Evolutionary conservation across 2,329 filamentous ascomycete species (phyloP).

Genomic region (Epichloe bromicola): DNA sequence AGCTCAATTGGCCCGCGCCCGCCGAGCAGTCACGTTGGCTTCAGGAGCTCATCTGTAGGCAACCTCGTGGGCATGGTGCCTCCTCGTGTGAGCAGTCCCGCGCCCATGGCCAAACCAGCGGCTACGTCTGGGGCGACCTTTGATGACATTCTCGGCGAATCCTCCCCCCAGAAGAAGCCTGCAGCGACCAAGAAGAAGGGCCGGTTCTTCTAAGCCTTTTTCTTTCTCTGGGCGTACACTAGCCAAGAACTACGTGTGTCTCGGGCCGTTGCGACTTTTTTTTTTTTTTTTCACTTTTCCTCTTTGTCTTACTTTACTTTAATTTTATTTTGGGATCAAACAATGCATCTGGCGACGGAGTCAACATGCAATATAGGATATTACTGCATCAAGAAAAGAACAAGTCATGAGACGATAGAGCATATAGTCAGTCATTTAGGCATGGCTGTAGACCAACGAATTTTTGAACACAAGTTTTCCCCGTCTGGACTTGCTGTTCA

Average conservation of each 20-base stretch:
- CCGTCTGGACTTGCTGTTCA: too few relatives aligned
- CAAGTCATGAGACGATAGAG: slow-evolving; percentile 10
- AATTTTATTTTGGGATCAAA: background rate
- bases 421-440: background rate
- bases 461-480: too few relatives aligned
- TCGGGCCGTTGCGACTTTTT: background rate
- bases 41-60: slow-evolving; percentile 21
- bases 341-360: slow-evolving; percentile 4
- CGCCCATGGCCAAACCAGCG: slow-evolving; percentile 10
- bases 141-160: slow-evolving; percentile 32
- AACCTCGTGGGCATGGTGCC: slow-evolving; percentile 19
- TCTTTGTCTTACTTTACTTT: background rate
- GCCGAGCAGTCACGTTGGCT: slow-evolving; percentile 19
- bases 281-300: slow-evolving; percentile 1
- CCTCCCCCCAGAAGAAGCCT: slow-evolving; percentile 16
- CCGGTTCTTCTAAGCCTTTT: slow-evolving; percentile 22
- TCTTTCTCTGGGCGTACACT: background rate
- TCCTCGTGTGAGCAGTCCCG: slow-evolving; percentile 7
- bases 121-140: slow-evolving; percentile 28
- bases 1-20: slow-evolving; percentile 23
- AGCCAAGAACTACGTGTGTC: background rate
- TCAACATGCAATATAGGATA: background rate
- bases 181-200: slow-evolving; percentile 25
- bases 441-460: too few relatives aligned
- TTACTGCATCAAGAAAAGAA: background rate